Evolutionary conservation across 2,329 filamentous ascomycete species (phyloP).

Genomic region (Fusarium concolor): DNA sequence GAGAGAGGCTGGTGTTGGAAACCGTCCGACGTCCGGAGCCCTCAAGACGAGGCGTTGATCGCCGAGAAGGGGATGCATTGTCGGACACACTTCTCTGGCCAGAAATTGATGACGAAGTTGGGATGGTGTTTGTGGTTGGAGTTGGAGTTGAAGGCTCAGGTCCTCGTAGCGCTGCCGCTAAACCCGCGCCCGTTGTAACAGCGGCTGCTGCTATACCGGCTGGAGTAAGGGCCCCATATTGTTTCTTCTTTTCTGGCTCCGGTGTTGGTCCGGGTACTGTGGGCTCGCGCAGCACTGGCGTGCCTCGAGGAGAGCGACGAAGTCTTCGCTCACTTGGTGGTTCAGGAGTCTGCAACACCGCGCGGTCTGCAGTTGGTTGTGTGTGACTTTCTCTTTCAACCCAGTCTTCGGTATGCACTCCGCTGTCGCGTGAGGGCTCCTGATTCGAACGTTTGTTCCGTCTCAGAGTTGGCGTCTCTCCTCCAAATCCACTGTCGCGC

Average conservation of each 20-base stretch:
- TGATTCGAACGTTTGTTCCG: constrained; percentile 52
- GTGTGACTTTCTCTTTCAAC: constrained; percentile 47
- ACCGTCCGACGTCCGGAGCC: constrained; percentile 55
- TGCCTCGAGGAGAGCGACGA: constrained; percentile 51
- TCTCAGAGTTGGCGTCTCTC: constrained; percentile 58
- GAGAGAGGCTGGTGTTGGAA: constrained; percentile 66
- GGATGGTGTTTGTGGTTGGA: constrained; percentile 22
- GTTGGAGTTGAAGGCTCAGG: constrained; percentile 25
- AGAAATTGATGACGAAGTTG: constrained; percentile 11
- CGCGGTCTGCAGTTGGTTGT: constrained; percentile 37
- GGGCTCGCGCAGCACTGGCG: constrained; percentile 57
- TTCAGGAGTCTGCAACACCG: constrained; percentile 47
- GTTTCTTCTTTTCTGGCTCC: constrained; percentile 59
- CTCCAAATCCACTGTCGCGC: constrained; percentile 63
- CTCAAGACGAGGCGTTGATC: constrained; percentile 42
- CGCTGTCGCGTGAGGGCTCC: constrained; percentile 61
- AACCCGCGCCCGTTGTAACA: constrained; percentile 28
- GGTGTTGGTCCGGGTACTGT: constrained; percentile 52
- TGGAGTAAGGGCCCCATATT: constrained; percentile 47
- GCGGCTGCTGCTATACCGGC: constrained; percentile 26
- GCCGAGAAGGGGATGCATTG: constrained; percentile 36
- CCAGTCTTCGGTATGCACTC: constrained; percentile 53
- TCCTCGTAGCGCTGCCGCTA: constrained; percentile 34
- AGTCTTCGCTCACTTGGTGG: constrained; percentile 44
- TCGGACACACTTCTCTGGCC: constrained; percentile 55